Conservation (phyloP, 306 rosid species). For the Acmispon strigosus region DNA sequence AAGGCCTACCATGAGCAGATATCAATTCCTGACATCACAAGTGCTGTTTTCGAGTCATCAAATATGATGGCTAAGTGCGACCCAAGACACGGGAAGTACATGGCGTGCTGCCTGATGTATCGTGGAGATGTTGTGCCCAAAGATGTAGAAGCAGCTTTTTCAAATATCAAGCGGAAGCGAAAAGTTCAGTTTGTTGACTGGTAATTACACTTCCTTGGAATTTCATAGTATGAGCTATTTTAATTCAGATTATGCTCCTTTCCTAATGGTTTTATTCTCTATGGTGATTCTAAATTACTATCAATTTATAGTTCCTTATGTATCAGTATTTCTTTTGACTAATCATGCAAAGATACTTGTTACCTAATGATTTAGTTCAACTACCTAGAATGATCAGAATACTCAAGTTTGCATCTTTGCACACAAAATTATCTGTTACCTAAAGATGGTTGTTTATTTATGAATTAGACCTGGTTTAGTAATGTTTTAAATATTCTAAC, state of each 20-base stretch:
- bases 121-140: conserved; percentile 73
- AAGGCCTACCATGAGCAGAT: conserved; percentile 76
- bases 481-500: too few species aligned
- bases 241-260: background rate
- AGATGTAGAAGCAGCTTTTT: conserved; percentile 55
- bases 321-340: background rate
- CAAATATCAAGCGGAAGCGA: conserved; percentile 54
- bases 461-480: too few species aligned
- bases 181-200: conserved; percentile 70
- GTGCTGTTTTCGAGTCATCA: conserved; percentile 69
- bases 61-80: conserved; percentile 84
- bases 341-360: background rate
- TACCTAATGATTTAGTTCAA: background rate
- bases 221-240: too few species aligned
- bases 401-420: too few species aligned
- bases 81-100: conserved; percentile 55
- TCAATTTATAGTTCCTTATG: background rate
- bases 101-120: conserved; percentile 69
- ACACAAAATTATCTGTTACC: too few species aligned
- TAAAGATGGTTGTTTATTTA: too few species aligned
- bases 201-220: conserved; percentile 28
- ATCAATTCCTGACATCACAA: conserved; percentile 75
- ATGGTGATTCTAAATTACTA: background rate
- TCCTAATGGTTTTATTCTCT: background rate
- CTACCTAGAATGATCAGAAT: too few species aligned